Evolutionary conservation across 2,329 filamentous ascomycete species (phyloP).

Genomic region (Magnaporthiopsis rhizophila): DNA sequence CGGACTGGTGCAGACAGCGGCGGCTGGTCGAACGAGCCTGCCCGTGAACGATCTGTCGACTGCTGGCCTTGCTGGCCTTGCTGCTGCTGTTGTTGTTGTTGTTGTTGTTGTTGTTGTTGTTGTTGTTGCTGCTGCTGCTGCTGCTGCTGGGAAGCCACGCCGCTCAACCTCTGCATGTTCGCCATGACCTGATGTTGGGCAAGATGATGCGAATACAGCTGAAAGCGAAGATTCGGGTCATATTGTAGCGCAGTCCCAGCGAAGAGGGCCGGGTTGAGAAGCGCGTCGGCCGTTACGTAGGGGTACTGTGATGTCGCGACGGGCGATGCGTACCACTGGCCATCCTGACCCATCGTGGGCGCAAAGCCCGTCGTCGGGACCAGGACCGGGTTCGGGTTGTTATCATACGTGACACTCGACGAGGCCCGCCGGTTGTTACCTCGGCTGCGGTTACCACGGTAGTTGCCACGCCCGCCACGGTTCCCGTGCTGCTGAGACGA

Average conservation of each 20-base stretch:
- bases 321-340: conserved; percentile 37
- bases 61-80: conserved; percentile 11
- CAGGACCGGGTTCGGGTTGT: conserved; percentile 31
- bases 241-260: neutral
- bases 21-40: conserved; percentile 55
- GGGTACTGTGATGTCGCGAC: conserved; percentile 30
- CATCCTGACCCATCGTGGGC: conserved; percentile 35
- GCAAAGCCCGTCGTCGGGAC: conserved; percentile 28
- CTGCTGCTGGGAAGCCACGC: conserved; percentile 11
- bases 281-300: conserved; percentile 21
- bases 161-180: conserved; percentile 34
- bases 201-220: conserved; percentile 36
- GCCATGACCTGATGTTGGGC: conserved; percentile 35
- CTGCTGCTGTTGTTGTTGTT: neutral
- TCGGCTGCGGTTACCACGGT: conserved; percentile 30
- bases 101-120: neutral
- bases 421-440: conserved; percentile 41
- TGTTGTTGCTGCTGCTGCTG: neutral
- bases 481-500: conserved; percentile 50
- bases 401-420: conserved; percentile 45
- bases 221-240: conserved; percentile 26
- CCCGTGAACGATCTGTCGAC: conserved; percentile 44
- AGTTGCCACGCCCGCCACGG: conserved; percentile 40
- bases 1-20: conserved; percentile 51
- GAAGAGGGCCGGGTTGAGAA: conserved; percentile 17